Evolutionary conservation across 2,329 filamentous ascomycete genomes (phyloP).

Genomic region (Trichoderma semiorbis): DNA sequence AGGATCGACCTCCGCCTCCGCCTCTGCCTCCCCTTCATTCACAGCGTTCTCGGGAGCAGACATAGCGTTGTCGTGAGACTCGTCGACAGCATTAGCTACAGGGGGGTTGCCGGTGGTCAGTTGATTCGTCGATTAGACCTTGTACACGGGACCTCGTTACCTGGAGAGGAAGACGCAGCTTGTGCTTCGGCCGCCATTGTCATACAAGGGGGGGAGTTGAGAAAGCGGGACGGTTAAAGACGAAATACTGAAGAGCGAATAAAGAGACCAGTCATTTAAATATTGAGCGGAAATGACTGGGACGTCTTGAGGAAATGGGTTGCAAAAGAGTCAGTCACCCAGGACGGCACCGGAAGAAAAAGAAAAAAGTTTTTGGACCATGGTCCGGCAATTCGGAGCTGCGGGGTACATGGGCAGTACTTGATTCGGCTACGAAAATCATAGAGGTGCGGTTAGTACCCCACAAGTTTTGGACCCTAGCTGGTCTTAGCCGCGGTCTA

Average conservation of each 20-base stretch:
- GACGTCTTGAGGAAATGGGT: slow-evolving; percentile 21
- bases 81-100: slow-evolving; percentile 26
- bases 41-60: slow-evolving; percentile 22
- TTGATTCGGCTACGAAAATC: background rate
- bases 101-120: slow-evolving; percentile 12
- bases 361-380: slow-evolving; percentile 32
- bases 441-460: background rate
- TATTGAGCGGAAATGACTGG: slow-evolving; percentile 25
- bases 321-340: slow-evolving; percentile 19
- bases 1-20: slow-evolving; percentile 31
- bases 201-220: slow-evolving; percentile 17
- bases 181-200: slow-evolving; percentile 34
- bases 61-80: slow-evolving; percentile 26
- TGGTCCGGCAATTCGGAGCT: slow-evolving; percentile 26
- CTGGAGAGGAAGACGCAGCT: slow-evolving; percentile 25
- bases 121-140: background rate
- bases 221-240: slow-evolving; percentile 20
- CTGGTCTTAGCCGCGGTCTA: slow-evolving; percentile 22
- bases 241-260: slow-evolving; percentile 22
- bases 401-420: slow-evolving; percentile 11
- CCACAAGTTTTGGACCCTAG: slow-evolving; percentile 6
- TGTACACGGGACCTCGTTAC: slow-evolving; percentile 18
- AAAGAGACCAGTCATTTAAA: slow-evolving; percentile 28
- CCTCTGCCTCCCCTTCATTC: slow-evolving; percentile 27
- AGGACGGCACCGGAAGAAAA: slow-evolving; percentile 24